Base-by-base conservation (phyloP, 192 early-diverging fungal genomes). In the Umbelopsis sp. region DNA sequence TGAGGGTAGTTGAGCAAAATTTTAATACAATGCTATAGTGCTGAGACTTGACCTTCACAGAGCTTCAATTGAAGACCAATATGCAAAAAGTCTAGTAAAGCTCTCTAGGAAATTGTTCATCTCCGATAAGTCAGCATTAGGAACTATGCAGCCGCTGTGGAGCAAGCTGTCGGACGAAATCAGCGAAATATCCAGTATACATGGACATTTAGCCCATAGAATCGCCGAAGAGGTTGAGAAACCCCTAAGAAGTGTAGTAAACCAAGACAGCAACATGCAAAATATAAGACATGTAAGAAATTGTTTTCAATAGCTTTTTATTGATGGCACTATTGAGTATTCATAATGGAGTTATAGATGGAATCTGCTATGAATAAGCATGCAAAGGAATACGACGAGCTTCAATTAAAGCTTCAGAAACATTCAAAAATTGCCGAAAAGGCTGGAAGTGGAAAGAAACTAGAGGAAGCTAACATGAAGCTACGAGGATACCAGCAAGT, bases 11-110 rank as follows among this genome's bases (percentile, higher is more conserved):
- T n/a, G 7, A 47, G 16, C 22, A 4, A 34, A 65, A 65, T 22
- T 26, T 32, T 47, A 31, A 7, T 11, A 32, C 5, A 68, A 53
- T 24, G 31, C 29, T 11, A 26, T 45, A 38, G 17, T 6, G 10
- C 21, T 52, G 16, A 43, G 22, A 41, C 12, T 38, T 52, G 21
- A 41, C 7, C 5, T 41, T 34, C 29, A 0, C 75, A 85, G 84
- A 65, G 84, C 84, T n/a, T 66, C 71, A 47, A 78, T 85, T 43
- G 84, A 85, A 65, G 84, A 85, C 45, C 65, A 66, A 47, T 85
- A 85, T 70, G 84, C 84, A 29, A 85, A 83, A 72, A 79, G 34
- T 45, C 76, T 85, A 25, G 71, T 71, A 16, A 85, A 83, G 66
- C 76, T 82, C 41, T 81, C 78, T 38, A 82, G 81, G 59, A 82